phyloP scores from a whole-genome alignment of 768 basidiomycete genomes.

The Boletus insuetus region DNA sequence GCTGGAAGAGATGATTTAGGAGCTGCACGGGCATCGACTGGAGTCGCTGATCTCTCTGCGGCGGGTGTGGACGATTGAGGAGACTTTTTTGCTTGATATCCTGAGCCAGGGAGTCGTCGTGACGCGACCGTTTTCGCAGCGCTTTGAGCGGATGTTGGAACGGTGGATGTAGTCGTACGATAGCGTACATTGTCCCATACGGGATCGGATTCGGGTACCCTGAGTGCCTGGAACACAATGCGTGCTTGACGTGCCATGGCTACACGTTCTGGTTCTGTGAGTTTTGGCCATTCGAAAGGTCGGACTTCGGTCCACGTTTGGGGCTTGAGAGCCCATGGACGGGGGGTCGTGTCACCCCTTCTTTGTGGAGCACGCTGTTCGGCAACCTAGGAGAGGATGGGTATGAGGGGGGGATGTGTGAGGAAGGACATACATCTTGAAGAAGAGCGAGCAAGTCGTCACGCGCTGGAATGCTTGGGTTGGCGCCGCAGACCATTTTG shows the following conservation, averaged over 20 bases:
- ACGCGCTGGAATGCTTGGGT: conserved; percentile 33
- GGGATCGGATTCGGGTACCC: conserved; percentile 58
- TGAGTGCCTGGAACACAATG: conserved; percentile 44
- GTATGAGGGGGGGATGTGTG: background rate
- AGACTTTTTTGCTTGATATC: conserved; percentile 40
- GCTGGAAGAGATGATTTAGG: conserved; percentile 27
- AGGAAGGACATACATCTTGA: conserved; percentile 41
- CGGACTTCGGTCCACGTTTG: conserved; percentile 66
- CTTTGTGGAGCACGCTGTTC: conserved; percentile 38
- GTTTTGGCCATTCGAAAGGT: conserved; percentile 58
- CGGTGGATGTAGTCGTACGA: conserved; percentile 19
- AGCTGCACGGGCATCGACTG: conserved; percentile 27
- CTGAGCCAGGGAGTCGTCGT: conserved; percentile 48
- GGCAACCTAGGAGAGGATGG: conserved; percentile 41
- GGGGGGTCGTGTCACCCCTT: conserved; percentile 37
- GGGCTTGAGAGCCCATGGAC: conserved; percentile 53
- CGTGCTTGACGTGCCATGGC: conserved; percentile 54
- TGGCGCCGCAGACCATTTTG: conserved; percentile 44
- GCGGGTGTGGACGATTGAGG: conserved; percentile 20
- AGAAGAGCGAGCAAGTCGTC: conserved; percentile 48
- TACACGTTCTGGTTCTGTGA: conserved; percentile 47
- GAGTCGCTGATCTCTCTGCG: conserved; percentile 24
- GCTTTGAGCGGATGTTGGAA: conserved; percentile 20
- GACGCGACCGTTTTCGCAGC: conserved; percentile 19
- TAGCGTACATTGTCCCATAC: conserved; percentile 57